phyloP scores from a whole-genome alignment of 1,284 basidiomycete species.

The Mycena sp. region DNA sequence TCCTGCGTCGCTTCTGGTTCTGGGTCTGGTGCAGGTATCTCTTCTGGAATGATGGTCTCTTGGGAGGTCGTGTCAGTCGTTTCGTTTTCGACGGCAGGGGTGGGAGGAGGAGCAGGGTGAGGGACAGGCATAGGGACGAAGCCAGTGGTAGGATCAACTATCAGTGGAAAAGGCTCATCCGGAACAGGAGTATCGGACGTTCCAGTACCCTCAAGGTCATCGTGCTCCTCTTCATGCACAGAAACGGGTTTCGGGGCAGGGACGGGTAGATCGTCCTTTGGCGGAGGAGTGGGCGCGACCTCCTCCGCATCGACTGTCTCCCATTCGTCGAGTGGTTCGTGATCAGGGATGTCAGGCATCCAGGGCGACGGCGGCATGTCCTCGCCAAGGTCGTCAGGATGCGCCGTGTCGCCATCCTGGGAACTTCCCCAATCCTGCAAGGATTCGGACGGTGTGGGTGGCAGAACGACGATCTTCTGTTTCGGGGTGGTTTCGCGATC shows the following conservation, averaged over 20 bases:
- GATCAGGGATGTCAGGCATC: slow-evolving; percentile 26
- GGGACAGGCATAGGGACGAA: not conserved
- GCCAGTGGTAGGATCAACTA: not conserved
- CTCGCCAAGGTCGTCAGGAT: not conserved
- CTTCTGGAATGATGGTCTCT: not conserved
- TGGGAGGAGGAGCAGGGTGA: not conserved
- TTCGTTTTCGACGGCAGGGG: not conserved
- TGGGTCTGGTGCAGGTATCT: not conserved
- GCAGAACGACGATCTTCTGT: slow-evolving; percentile 15
- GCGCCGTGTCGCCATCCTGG: not conserved
- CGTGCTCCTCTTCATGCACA: slow-evolving; percentile 11
- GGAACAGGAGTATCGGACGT: slow-evolving; percentile 7
- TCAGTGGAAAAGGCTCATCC: not conserved
- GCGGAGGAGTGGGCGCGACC: slow-evolving; percentile 1
- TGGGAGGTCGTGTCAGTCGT: not conserved
- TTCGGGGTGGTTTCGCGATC: slow-evolving; percentile 25
- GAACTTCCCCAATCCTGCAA: slow-evolving; percentile 25
- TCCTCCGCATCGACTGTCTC: slow-evolving; percentile 22
- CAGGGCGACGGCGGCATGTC: slow-evolving; percentile 25
- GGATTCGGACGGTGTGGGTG: slow-evolving; percentile 26
- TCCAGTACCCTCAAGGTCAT: slow-evolving; percentile 18
- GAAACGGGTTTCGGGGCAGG: too few relatives aligned
- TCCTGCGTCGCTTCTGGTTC: not conserved
- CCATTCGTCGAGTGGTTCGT: slow-evolving; percentile 27
- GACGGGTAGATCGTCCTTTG: not conserved